Evolutionary conservation across 768 basidiomycete genomes (phyloP).

Genomic region (Russula virescens): DNA sequence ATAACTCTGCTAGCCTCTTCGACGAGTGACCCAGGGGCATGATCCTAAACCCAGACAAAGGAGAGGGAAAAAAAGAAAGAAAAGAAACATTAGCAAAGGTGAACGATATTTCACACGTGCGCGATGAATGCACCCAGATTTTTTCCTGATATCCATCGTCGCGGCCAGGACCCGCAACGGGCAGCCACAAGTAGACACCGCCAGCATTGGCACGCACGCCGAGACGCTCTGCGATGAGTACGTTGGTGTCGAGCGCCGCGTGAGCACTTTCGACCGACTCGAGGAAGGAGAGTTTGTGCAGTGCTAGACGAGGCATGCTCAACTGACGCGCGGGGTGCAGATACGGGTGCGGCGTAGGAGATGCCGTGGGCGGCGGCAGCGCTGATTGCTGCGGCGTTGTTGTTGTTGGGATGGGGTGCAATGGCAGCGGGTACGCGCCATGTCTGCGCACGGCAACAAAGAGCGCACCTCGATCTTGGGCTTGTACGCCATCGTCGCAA

Average conservation of each 20-base stretch:
- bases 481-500: too few species aligned
- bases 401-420: too few species aligned
- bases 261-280: constrained; percentile 93
- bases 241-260: constrained; percentile 82
- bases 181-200: constrained; percentile 74
- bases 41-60: too few species aligned
- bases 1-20: too few species aligned
- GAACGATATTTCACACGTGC: too few species aligned
- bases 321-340: too few species aligned
- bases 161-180: constrained; percentile 48
- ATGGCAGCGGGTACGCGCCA: constrained; percentile 68
- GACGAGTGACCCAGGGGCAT: too few species aligned
- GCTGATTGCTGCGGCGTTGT: too few species aligned
- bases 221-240: constrained; percentile 60
- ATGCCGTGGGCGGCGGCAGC: too few species aligned
- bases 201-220: constrained; percentile 50
- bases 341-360: too few species aligned
- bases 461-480: constrained; percentile 53
- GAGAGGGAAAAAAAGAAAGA: too few species aligned
- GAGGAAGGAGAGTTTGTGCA: constrained; percentile 58
- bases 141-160: constrained; percentile 82
- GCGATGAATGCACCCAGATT: constrained; percentile 97
- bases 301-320: constrained; percentile 45
- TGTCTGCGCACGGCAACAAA: constrained; percentile 86
- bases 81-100: background rate